phyloP scores from a whole-genome alignment of 23 red algal species.

The Gracilaria caudata region DNA sequence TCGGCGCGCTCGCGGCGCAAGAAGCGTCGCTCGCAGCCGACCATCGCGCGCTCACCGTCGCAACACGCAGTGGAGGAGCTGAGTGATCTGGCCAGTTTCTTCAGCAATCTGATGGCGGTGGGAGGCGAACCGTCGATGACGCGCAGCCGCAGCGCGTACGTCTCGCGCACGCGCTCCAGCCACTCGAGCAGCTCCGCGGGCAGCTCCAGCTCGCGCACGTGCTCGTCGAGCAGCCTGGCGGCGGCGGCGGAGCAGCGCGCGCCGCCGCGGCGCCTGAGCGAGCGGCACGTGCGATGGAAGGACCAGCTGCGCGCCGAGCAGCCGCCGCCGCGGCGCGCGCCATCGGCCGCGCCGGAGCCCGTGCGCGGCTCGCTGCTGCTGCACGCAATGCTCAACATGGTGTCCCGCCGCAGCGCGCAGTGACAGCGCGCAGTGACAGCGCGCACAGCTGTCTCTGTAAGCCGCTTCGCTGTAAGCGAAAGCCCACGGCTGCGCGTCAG shows the following conservation, averaged over 20 bases:
- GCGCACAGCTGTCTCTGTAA: neutral
- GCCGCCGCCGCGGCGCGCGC: neutral
- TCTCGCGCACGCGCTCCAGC: neutral
- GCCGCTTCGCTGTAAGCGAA: neutral
- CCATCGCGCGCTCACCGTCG: neutral
- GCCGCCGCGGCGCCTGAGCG: neutral
- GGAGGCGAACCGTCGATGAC: neutral
- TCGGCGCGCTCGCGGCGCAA: neutral
- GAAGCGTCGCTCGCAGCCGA: conserved; percentile 5
- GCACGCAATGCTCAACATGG: conserved; percentile 16
- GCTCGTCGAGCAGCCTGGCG: neutral
- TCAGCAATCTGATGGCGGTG: conserved; percentile 5
- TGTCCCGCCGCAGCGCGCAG: neutral
- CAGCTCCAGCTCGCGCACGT: neutral
- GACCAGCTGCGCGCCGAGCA: conserved; percentile 20
- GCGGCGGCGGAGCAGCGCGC: neutral
- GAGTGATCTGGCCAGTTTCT: conserved; percentile 21
- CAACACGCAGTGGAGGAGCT: conserved; percentile 34
- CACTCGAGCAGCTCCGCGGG: neutral
- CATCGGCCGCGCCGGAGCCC: neutral
- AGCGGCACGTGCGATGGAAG: conserved; percentile 28
- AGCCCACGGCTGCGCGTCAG: neutral
- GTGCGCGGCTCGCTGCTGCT: conserved; percentile 34
- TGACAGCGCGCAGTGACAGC: neutral
- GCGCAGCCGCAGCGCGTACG: neutral